These are phyloP conservation scores for Starmerella geochares DNA, from an alignment of 805 yeast genomes.

Conservation along the genomic window DNA sequence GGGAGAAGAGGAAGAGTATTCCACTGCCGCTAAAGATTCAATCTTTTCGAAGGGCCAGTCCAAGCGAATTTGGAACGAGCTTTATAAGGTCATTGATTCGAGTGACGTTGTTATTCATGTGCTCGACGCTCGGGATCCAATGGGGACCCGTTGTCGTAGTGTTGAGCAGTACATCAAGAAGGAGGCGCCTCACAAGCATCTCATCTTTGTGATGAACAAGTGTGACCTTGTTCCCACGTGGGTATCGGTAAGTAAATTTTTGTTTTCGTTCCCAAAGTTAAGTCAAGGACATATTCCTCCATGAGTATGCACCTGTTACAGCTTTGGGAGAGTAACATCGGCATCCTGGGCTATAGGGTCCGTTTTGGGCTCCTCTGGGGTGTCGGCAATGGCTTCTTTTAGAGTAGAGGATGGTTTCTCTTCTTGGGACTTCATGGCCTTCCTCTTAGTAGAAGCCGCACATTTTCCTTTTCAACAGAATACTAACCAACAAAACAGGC, in stretches of 20 bases:
- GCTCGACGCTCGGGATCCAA: slow-evolving; percentile 92
- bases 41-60: slow-evolving; percentile 96
- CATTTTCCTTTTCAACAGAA: slow-evolving; percentile 34
- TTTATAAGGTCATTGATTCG: slow-evolving; percentile 92
- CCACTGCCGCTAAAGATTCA: slow-evolving; percentile 87
- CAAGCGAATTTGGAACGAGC: slow-evolving; percentile 96
- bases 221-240: slow-evolving; percentile 98
- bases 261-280: slow-evolving; percentile 54
- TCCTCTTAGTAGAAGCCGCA: slow-evolving; percentile 84
- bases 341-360: slow-evolving; percentile 43
- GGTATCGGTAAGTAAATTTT: slow-evolving; percentile 83
- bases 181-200: slow-evolving; percentile 94
- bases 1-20: slow-evolving; percentile 58
- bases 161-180: slow-evolving; percentile 87
- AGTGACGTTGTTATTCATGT: slow-evolving; percentile 96
- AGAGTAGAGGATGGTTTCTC: slow-evolving; percentile 63
- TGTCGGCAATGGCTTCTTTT: slow-evolving; percentile 43
- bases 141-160: slow-evolving; percentile 88
- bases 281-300: slow-evolving; percentile 36
- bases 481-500: slow-evolving; percentile 51
- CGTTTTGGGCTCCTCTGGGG: slow-evolving; percentile 39
- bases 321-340: slow-evolving; percentile 78
- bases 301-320: slow-evolving; percentile 82
- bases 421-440: slow-evolving; percentile 28
- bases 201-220: slow-evolving; percentile 87